These are phyloP conservation scores for Cerrena zonata DNA, from an alignment of 1,284 basidiomycete genomes.

Conservation along the genomic window DNA sequence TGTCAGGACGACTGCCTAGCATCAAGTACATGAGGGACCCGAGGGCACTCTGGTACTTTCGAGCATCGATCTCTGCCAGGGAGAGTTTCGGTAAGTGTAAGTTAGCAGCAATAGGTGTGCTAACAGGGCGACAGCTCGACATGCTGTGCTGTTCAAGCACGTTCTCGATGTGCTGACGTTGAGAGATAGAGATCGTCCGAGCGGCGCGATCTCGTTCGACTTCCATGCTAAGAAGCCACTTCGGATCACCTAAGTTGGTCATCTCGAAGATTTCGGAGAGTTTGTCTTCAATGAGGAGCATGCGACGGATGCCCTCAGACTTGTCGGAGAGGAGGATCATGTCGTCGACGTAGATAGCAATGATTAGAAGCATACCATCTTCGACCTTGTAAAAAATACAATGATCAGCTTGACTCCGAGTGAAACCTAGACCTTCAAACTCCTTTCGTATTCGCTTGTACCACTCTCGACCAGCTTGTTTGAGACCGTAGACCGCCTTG, in stretches of 20 bases:
- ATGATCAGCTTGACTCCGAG: conserved; percentile 8
- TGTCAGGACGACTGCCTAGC: conserved; percentile 33
- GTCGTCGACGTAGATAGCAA: conserved; percentile 24
- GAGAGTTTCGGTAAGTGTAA: background rate
- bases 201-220: conserved; percentile 17
- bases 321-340: conserved; percentile 12
- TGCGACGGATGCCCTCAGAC: too few species aligned
- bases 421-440: conserved; percentile 11
- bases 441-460: conserved; percentile 9
- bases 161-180: conserved; percentile 21
- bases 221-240: conserved; percentile 21
- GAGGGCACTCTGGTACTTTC: conserved; percentile 13
- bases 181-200: conserved; percentile 18
- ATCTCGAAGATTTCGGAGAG: conserved; percentile 16
- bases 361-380: conserved; percentile 1
- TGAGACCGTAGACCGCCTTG: conserved; percentile 23
- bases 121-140: conserved; percentile 13
- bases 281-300: conserved; percentile 5
- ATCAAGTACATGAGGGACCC: conserved; percentile 28
- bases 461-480: conserved; percentile 25
- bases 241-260: conserved; percentile 18
- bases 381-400: conserved; percentile 13
- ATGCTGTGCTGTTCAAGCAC: conserved; percentile 14
- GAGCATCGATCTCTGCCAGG: background rate
- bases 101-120: conserved; percentile 16